These are phyloP conservation scores for Tolypocladium pustulatum DNA, from an alignment of 2,329 filamentous ascomycete genomes.

Conservation along the genomic window DNA sequence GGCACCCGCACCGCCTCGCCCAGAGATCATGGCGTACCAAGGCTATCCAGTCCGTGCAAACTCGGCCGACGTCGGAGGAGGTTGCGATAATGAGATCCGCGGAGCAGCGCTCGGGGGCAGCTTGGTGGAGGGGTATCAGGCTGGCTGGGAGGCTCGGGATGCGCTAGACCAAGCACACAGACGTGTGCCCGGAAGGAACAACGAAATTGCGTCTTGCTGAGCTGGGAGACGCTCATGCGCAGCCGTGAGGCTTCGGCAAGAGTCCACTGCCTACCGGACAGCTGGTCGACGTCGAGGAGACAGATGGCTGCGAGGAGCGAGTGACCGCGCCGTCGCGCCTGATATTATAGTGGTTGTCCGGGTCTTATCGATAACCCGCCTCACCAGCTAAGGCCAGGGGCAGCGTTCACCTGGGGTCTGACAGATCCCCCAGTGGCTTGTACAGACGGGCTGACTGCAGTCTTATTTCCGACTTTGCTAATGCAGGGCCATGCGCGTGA, in stretches of 20 bases:
- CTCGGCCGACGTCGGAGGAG: background rate
- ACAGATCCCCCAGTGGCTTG: too few species aligned
- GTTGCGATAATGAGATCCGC: background rate
- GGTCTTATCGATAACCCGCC: constrained; percentile 1
- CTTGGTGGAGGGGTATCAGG: background rate
- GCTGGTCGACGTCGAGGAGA: background rate
- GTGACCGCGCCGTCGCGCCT: background rate
- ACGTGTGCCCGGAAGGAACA: background rate
- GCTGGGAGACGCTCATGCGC: background rate
- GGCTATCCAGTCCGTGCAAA: background rate
- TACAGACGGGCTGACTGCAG: background rate
- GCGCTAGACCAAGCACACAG: background rate
- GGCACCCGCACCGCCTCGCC: constrained; percentile 32
- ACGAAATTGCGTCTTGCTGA: background rate
- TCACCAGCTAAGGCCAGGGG: background rate
- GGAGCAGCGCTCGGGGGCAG: background rate
- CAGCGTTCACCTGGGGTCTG: background rate
- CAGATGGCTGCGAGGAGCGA: background rate
- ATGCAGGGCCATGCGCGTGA: background rate
- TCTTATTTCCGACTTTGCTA: background rate
- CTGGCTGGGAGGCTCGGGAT: background rate
- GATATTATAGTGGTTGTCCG: background rate
- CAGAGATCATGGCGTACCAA: constrained; percentile 31
- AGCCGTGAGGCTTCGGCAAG: background rate
- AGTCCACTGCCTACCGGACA: background rate